Base-by-base conservation (phyloP, 225 moss, liverwort and hornwort species). In the Antitrichia curtipendula region DNA sequence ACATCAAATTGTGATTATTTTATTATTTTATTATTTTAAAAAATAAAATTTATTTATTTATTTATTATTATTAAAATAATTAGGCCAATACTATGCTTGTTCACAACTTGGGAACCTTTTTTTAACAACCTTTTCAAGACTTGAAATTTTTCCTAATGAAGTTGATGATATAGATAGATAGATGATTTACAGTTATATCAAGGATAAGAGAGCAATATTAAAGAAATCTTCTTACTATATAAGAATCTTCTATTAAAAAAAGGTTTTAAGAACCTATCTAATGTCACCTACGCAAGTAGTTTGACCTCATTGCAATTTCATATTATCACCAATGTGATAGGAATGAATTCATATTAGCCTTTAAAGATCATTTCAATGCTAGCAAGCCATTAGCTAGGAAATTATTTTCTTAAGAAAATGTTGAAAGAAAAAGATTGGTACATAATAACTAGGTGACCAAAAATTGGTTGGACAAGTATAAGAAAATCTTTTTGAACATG, bases 321-420 rank as follows among this genome's bases (percentile, higher is more conserved):
- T 50, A 49, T 74, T 7, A 21, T 11, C 7, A 47, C 19, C 12
- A 47, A 29, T 31, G 11, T 19, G 1, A 12, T 47, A 31, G 4
- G 12, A 19, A 49, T 49, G 31, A 74, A 7, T 29, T 49, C 18
- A 2, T 31, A 28, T 17, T 45, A 41, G 23, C 25, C 6, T 0
- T 27, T 27, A 66, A 23, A 7, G 4, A 38, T 38, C 7, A 40
- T 69, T 40, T 40, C 2, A 38, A 23, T 8, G 0, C 15, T 14
- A 69, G 0, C 1, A 69, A 2, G 8, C n/a, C n/a, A 1, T 8
- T 24, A 69, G 0, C 0, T 24, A 5, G 7, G 25, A 0, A 2
- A 5, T 16, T 5, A 27, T 16, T 25, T 0, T 43, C 9, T 71
- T 0, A 28, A 43, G 50, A 9, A 28, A 28, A 16, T 13, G 0